Conservation (phyloP, 805 yeast species). For the Kodamaea fukazawae region DNA sequence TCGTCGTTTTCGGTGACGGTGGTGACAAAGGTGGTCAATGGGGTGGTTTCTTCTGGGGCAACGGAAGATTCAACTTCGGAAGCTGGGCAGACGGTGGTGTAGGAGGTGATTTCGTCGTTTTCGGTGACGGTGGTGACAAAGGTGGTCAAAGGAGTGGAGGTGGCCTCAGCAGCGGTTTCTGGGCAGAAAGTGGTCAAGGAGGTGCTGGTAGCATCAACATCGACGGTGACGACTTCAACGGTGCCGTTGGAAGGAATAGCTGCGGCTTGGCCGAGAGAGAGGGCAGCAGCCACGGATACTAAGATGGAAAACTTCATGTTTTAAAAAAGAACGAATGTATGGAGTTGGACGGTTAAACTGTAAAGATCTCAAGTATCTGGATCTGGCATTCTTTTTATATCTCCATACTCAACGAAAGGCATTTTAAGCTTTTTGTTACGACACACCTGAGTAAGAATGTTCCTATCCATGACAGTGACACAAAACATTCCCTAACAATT, state of each 20-base stretch:
- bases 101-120: slow-evolving; percentile 14
- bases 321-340: slow-evolving; percentile 12
- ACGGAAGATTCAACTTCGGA: slow-evolving; percentile 5
- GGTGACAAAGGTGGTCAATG: slow-evolving; percentile 5
- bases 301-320: slow-evolving; percentile 11
- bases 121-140: slow-evolving; percentile 17
- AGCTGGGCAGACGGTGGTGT: slow-evolving; percentile 15
- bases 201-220: slow-evolving; percentile 9
- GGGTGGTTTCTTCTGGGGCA: background rate
- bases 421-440: background rate
- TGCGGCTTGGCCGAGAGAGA: slow-evolving; percentile 14
- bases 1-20: slow-evolving; percentile 13
- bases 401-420: too few relatives aligned
- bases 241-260: slow-evolving; percentile 15
- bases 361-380: slow-evolving; percentile 1
- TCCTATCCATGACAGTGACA: too few relatives aligned
- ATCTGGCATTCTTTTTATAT: too few relatives aligned
- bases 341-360: slow-evolving; percentile 14
- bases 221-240: slow-evolving; percentile 13
- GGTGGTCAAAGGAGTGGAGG: slow-evolving; percentile 13
- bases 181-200: slow-evolving; percentile 22
- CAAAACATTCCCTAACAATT: too few relatives aligned
- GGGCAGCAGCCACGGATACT: slow-evolving; percentile 10
- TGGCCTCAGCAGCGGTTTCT: slow-evolving; percentile 16
- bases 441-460: background rate